Percentiles rank a stretch among this genome's conserved stretches.
Evolutionary conservation across 768 basidiomycete species (phyloP).

Genomic region (Pisolithus microcarpus): DNA sequence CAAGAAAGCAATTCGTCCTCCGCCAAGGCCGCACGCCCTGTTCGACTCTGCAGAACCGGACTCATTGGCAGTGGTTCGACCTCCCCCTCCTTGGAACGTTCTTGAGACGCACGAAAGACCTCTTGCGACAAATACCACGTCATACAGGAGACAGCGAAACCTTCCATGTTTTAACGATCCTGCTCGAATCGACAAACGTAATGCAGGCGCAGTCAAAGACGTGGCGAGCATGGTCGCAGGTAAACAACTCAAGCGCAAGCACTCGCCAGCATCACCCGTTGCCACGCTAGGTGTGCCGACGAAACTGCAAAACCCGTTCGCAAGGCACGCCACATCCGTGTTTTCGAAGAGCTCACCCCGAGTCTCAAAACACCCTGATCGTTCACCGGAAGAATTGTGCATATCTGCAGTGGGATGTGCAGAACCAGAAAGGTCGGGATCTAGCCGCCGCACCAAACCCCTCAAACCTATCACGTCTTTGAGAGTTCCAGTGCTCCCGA

Average conservation of each 20-base stretch:
- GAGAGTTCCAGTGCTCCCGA: constrained; percentile 23
- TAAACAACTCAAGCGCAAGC: constrained; percentile 18
- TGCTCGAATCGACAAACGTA: constrained; percentile 17
- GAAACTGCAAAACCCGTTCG: constrained; percentile 19
- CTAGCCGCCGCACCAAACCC: constrained; percentile 6
- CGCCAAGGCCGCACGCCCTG: constrained; percentile 12
- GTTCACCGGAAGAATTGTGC: background rate
- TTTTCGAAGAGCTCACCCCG: constrained; percentile 11
- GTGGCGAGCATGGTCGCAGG: constrained; percentile 15
- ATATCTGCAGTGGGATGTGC: background rate
- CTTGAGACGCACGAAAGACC: background rate
- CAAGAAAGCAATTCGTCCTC: background rate
- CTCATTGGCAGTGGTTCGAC: constrained; percentile 21
- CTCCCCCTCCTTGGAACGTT: constrained; percentile 21
- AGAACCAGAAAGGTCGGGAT: background rate
- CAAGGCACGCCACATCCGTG: constrained; percentile 8
- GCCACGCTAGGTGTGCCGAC: background rate
- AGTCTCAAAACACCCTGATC: background rate
- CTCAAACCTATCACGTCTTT: constrained; percentile 26
- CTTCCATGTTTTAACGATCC: constrained; percentile 3
- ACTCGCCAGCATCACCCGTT: constrained; percentile 14
- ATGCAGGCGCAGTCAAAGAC: constrained; percentile 13
- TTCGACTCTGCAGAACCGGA: constrained; percentile 12
- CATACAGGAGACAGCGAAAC: background rate
- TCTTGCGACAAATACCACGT: background rate